A percentile compares a stretch with the other conserved stretches of the same genome.
These are phyloP conservation scores for Lentinula sp. DNA, from an alignment of 768 basidiomycete species.

Conservation along the genomic window DNA sequence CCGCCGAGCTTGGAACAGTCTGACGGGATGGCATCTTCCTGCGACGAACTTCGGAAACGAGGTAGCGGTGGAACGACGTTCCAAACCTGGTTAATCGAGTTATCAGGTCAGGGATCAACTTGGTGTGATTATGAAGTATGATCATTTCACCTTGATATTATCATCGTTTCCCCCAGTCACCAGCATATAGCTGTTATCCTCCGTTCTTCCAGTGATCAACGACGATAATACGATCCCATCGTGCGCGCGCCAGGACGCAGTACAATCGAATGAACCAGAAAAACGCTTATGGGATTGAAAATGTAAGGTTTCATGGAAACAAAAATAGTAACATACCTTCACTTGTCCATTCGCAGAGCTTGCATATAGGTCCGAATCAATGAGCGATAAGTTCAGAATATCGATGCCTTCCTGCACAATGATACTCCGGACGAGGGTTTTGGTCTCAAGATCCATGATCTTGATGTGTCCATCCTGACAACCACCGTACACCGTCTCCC, in stretches of 20 bases:
- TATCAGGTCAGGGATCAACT: neutral
- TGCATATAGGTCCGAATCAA: constrained; percentile 61
- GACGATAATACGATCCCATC: constrained; percentile 80
- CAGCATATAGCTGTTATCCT: constrained; percentile 30
- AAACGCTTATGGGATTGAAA: constrained; percentile 46
- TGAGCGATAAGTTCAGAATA: constrained; percentile 72
- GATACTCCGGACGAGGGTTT: constrained; percentile 79
- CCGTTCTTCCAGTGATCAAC: constrained; percentile 37
- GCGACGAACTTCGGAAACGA: constrained; percentile 12
- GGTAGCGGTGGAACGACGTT: constrained; percentile 31
- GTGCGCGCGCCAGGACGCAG: constrained; percentile 79
- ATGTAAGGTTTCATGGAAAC: neutral
- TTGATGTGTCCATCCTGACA: constrained; percentile 93
- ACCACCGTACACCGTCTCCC: constrained; percentile 85
- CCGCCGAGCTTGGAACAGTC: neutral
- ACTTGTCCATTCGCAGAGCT: constrained; percentile 64
- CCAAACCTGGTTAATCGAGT: constrained; percentile 39
- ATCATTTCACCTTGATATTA: constrained; percentile 59
- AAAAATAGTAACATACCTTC: constrained; percentile 39
- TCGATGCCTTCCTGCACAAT: constrained; percentile 82
- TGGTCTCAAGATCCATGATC: constrained; percentile 87
- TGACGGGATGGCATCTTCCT: constrained; percentile 9
- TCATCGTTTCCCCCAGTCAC: constrained; percentile 86
- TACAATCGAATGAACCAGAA: constrained; percentile 81
- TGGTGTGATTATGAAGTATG: neutral